Percentiles rank a stretch among this genome's conserved stretches.
Evolutionary conservation across 257 asterid species (phyloP).

Genomic region (Penstemon davidsonii): DNA sequence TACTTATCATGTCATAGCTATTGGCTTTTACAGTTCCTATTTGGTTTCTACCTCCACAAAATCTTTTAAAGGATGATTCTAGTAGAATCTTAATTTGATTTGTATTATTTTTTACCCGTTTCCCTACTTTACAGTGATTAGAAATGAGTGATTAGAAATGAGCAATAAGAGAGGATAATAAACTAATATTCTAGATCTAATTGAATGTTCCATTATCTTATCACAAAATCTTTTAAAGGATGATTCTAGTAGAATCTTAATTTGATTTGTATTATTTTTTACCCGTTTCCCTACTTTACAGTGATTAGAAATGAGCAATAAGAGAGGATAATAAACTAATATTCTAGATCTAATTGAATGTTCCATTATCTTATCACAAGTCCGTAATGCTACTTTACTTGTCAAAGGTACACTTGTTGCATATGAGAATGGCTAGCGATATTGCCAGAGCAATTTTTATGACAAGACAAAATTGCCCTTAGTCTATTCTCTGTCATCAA

Average conservation of each 20-base stretch:
- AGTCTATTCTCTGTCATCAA: too few species aligned
- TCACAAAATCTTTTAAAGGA: background rate
- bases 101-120: background rate
- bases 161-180: background rate
- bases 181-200: background rate
- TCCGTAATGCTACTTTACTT: background rate
- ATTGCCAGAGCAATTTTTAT: too few species aligned
- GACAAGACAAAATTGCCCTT: too few species aligned
- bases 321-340: background rate
- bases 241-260: background rate
- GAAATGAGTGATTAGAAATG: background rate
- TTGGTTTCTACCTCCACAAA: too few species aligned
- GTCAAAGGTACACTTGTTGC: too few species aligned
- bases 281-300: background rate
- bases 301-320: background rate
- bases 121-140: background rate
- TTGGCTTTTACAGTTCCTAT: too few species aligned
- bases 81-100: background rate
- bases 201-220: constrained; percentile 26
- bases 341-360: background rate
- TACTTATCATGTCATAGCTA: too few species aligned
- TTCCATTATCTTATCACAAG: constrained; percentile 28
- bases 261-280: background rate
- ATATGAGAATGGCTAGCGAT: too few species aligned
- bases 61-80: too few species aligned